phyloP scores from a whole-genome alignment of 768 basidiomycete genomes.

The Trametes villosa region DNA sequence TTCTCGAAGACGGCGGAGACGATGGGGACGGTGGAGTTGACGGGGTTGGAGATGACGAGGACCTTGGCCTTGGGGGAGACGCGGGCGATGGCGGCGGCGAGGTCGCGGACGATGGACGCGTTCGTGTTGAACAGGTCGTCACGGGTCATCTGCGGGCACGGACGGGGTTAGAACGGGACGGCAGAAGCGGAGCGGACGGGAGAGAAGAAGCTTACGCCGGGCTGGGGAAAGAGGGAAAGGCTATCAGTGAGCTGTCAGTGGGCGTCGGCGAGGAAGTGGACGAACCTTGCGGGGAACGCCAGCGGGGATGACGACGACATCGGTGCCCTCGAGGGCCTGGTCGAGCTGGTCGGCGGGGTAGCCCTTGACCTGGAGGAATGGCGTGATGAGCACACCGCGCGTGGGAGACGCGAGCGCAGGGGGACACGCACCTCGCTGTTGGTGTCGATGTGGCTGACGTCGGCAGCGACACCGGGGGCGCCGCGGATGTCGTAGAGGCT shows the following conservation, averaged over 20 bases:
- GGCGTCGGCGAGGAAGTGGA: constrained; percentile 8
- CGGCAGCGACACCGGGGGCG: constrained; percentile 95
- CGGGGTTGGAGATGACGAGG: constrained; percentile 98
- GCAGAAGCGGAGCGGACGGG: constrained; percentile 14
- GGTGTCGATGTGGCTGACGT: constrained; percentile 94
- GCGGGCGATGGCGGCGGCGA: constrained; percentile 85
- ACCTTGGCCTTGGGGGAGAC: constrained; percentile 90
- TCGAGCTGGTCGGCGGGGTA: constrained; percentile 88
- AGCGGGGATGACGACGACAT: constrained; percentile 97
- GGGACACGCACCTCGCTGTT: constrained; percentile 65
- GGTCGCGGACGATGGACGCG: constrained; percentile 96
- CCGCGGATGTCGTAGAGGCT: constrained; percentile 95
- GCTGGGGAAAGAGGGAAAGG: constrained; percentile 49
- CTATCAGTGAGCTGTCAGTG: constrained; percentile 32
- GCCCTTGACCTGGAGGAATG: constrained; percentile 63
- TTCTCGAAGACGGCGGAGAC: constrained; percentile 91
- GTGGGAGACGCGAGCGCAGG: constrained; percentile 5
- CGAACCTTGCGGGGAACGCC: constrained; percentile 97
- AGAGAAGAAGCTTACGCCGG: constrained; percentile 66
- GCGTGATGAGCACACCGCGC: neutral
- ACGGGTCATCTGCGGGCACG: constrained; percentile 80
- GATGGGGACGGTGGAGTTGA: constrained; percentile 97
- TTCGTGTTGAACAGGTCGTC: constrained; percentile 98
- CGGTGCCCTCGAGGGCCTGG: constrained; percentile 83
- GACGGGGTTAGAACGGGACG: constrained; percentile 29